These are phyloP conservation scores for Neurospora terricola DNA, from an alignment of 495 filamentous ascomycete species.

Conservation along the genomic window DNA sequence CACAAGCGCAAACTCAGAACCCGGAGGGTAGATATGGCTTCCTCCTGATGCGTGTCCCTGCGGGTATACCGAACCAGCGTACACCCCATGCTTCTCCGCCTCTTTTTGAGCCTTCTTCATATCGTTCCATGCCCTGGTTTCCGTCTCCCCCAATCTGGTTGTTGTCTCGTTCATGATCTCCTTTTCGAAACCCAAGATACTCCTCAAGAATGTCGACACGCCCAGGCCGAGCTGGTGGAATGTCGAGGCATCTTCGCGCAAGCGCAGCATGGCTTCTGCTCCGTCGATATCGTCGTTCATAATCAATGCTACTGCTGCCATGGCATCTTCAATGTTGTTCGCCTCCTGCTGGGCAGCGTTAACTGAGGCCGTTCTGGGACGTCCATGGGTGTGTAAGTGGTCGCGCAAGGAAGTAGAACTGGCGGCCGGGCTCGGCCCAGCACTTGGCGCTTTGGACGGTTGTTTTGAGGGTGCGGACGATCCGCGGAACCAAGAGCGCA, in stretches of 20 bases:
- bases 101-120: constrained; percentile 62
- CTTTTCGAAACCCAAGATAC: constrained; percentile 86
- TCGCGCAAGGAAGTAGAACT: constrained; percentile 8
- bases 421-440: constrained; percentile 14
- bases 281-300: constrained; percentile 91
- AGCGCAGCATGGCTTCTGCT: constrained; percentile 63
- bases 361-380: constrained; percentile 16
- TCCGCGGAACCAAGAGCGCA: constrained; percentile 24
- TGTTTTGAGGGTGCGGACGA: constrained; percentile 14
- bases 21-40: constrained; percentile 58
- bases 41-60: not conserved
- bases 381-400: constrained; percentile 7
- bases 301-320: constrained; percentile 46
- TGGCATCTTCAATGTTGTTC: constrained; percentile 38
- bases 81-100: constrained; percentile 21
- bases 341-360: constrained; percentile 17
- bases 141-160: constrained; percentile 64
- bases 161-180: constrained; percentile 86
- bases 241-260: constrained; percentile 67
- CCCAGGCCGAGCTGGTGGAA: constrained; percentile 84
- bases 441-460: constrained; percentile 8
- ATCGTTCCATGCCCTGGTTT: constrained; percentile 65
- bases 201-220: constrained; percentile 73
- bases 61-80: constrained; percentile 12
- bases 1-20: constrained; percentile 71